Percentiles rank a stretch among this genome's conserved stretches.
Evolutionary conservation across 2,329 filamentous ascomycete genomes (phyloP).

Genomic region (Rutstroemia sp.): DNA sequence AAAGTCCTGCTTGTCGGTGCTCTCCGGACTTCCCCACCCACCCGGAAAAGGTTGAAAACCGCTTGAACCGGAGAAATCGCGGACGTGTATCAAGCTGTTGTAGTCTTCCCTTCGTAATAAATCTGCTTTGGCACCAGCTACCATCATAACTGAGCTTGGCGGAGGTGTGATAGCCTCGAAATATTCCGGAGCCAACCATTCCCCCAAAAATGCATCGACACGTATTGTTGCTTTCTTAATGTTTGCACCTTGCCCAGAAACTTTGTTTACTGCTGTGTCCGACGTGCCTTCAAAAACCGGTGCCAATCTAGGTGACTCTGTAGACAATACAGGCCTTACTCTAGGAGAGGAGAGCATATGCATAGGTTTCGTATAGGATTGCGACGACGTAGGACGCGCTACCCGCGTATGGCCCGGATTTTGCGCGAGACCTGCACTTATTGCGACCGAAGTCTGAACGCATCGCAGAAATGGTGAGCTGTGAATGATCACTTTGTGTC

Average conservation of each 20-base stretch:
- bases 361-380: slow-evolving; percentile 10
- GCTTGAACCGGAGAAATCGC: slow-evolving; percentile 21
- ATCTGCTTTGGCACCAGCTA: slow-evolving; percentile 81
- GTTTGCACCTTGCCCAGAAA: slow-evolving; percentile 16
- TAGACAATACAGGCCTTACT: slow-evolving; percentile 20
- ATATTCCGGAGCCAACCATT: slow-evolving; percentile 92
- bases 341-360: slow-evolving; percentile 26
- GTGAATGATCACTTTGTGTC: slow-evolving; percentile 78
- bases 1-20: slow-evolving; percentile 20
- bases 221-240: slow-evolving; percentile 59
- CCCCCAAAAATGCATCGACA: slow-evolving; percentile 86
- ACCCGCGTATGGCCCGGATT: slow-evolving; percentile 33
- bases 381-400: slow-evolving; percentile 22
- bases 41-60: slow-evolving; percentile 32
- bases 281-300: slow-evolving; percentile 24
- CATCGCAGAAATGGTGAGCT: slow-evolving; percentile 92
- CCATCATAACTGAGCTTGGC: slow-evolving; percentile 78
- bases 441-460: slow-evolving; percentile 82
- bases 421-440: slow-evolving; percentile 76
- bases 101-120: slow-evolving; percentile 71
- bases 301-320: slow-evolving; percentile 23
- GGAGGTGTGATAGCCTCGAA: slow-evolving; percentile 89
- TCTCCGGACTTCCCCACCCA: slow-evolving; percentile 29
- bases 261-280: slow-evolving; percentile 6
- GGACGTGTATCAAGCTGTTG: slow-evolving; percentile 31